Percentiles rank a stretch among this genome's conserved stretches.
Evolutionary conservation across 805 yeast genomes (phyloP).

Genomic region (Cyberlindnera mississippiensis): DNA sequence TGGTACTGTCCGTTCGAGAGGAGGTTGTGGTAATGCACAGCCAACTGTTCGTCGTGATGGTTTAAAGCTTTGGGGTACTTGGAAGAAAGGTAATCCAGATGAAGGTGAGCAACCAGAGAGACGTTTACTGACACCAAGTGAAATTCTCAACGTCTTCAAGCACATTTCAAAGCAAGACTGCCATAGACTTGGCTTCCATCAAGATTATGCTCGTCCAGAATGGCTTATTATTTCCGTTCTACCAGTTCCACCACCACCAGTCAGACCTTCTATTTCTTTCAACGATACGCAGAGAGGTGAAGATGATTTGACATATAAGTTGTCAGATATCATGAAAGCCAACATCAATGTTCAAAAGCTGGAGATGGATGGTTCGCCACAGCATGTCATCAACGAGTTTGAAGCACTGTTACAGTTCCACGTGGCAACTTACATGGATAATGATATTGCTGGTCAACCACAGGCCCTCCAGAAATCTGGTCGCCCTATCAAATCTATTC

Average conservation of each 20-base stretch:
- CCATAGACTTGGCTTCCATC: slow-evolving; percentile 78
- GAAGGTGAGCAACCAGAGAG: slow-evolving; percentile 92
- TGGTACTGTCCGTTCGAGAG: slow-evolving; percentile 59
- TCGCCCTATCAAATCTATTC: slow-evolving; percentile 94
- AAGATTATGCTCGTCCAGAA: slow-evolving; percentile 97
- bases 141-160: slow-evolving; percentile 85
- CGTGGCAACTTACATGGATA: slow-evolving; percentile 99
- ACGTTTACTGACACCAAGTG: slow-evolving; percentile 82
- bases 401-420: slow-evolving; percentile 95
- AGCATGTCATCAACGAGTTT: slow-evolving; percentile 94
- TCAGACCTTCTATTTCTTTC: slow-evolving; percentile 96
- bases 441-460: slow-evolving; percentile 99
- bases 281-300: slow-evolving; percentile 98
- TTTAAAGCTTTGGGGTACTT: slow-evolving; percentile 93
- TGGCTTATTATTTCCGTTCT: slow-evolving; percentile 97
- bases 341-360: slow-evolving; percentile 95
- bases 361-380: slow-evolving; percentile 99
- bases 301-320: slow-evolving; percentile 96
- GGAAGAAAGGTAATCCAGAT: slow-evolving; percentile 83
- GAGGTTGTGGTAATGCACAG: slow-evolving; percentile 97
- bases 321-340: slow-evolving; percentile 95
- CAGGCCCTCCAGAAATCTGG: slow-evolving; percentile 98
- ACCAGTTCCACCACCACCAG: slow-evolving; percentile 99
- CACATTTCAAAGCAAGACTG: slow-evolving; percentile 88
- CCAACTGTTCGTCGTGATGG: slow-evolving; percentile 97